These are phyloP conservation scores for Aspergillus biplanus DNA, from an alignment of 495 filamentous ascomycete genomes.

Conservation along the genomic window DNA sequence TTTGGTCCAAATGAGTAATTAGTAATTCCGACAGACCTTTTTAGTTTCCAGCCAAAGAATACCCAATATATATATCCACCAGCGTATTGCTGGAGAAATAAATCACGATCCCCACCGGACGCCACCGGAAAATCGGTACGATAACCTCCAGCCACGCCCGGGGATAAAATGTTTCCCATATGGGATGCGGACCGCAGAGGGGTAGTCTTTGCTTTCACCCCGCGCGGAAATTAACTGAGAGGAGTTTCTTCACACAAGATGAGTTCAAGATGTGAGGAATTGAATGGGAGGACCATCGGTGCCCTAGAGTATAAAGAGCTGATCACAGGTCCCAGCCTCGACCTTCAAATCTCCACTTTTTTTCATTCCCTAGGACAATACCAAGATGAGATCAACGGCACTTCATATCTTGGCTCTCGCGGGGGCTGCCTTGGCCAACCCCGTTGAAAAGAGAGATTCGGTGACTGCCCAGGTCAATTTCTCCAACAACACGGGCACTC, in stretches of 20 bases:
- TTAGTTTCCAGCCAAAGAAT: neutral
- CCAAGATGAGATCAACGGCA: neutral
- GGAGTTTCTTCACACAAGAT: neutral
- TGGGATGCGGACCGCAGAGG: neutral
- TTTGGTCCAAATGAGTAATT: neutral
- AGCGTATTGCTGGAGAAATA: neutral
- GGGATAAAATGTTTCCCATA: neutral
- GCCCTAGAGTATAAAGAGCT: neutral
- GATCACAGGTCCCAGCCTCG: neutral
- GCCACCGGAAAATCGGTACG: neutral
- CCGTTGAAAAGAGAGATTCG: neutral
- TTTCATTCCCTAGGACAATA: neutral
- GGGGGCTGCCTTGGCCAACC: neutral
- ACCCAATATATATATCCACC: neutral
- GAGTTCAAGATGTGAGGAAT: neutral
- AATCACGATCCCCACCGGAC: neutral
- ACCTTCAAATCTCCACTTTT: neutral
- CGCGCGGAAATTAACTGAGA: conserved; percentile 4
- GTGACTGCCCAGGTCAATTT: conserved; percentile 1
- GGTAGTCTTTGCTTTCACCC: neutral
- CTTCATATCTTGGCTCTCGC: neutral
- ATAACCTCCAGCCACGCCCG: neutral
- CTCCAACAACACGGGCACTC: neutral
- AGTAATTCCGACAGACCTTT: neutral
- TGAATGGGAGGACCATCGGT: neutral